These are phyloP conservation scores for Lasiosphaeria miniovina DNA, from an alignment of 495 filamentous ascomycete genomes.

Conservation along the genomic window DNA sequence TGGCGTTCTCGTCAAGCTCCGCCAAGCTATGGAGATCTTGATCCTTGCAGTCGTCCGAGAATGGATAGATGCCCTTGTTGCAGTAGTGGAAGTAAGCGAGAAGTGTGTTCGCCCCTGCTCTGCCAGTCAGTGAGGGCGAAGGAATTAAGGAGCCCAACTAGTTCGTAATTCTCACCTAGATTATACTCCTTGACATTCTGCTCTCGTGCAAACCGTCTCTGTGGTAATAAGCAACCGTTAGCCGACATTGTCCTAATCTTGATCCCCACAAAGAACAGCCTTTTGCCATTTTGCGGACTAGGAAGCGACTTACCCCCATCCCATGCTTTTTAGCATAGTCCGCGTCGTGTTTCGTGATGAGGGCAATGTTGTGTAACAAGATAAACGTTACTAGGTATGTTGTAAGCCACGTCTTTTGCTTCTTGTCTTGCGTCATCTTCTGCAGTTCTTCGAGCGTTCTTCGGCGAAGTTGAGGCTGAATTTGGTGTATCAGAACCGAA, in stretches of 20 bases:
- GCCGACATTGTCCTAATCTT: neutral
- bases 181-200: conserved; percentile 51
- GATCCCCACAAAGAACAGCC: neutral
- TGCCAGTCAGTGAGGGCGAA: conserved; percentile 8
- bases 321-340: conserved; percentile 54
- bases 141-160: neutral
- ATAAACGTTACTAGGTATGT: conserved; percentile 59
- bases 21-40: conserved; percentile 44
- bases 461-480: conserved; percentile 52
- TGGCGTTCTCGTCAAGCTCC: conserved; percentile 39
- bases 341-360: conserved; percentile 55
- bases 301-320: conserved; percentile 39
- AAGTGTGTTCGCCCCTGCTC: conserved; percentile 54
- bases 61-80: conserved; percentile 53
- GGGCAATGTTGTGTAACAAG: conserved; percentile 55
- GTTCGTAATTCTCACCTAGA: conserved; percentile 36
- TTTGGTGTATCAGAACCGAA: conserved; percentile 53
- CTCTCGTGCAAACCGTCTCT: conserved; percentile 50
- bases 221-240: conserved; percentile 13
- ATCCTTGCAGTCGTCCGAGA: conserved; percentile 48
- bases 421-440: conserved; percentile 54
- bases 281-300: neutral
- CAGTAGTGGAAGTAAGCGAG: conserved; percentile 59
- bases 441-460: conserved; percentile 55
- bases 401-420: conserved; percentile 54